These are phyloP conservation scores for Clarireedia hainanense DNA, from an alignment of 2,329 filamentous ascomycete genomes.

Conservation along the genomic window DNA sequence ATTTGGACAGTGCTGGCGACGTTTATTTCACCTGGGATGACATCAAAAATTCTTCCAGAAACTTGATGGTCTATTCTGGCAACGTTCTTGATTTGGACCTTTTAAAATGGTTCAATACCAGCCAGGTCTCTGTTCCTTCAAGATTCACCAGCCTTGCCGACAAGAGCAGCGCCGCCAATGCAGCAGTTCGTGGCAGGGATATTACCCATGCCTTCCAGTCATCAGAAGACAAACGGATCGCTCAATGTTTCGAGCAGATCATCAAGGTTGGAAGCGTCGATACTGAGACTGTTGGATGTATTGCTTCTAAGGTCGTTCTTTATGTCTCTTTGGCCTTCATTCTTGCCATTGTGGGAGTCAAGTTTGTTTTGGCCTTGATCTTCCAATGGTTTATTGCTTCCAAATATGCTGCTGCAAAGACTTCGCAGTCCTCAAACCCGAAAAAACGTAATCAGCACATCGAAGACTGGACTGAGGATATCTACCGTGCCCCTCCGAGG, in stretches of 20 bases:
- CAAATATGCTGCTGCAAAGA: conserved; percentile 77
- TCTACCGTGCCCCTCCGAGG: conserved; percentile 83
- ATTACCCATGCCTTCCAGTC: conserved; percentile 83
- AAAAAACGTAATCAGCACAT: conserved; percentile 88
- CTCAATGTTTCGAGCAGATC: conserved; percentile 83
- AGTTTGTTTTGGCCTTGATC: conserved; percentile 79
- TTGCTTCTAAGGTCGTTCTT: conserved; percentile 92
- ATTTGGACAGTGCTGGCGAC: conserved; percentile 63
- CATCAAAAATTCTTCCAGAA: conserved; percentile 78
- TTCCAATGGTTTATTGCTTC: conserved; percentile 97
- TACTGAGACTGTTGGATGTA: conserved; percentile 93
- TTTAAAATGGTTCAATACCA: conserved; percentile 80
- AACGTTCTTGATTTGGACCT: conserved; percentile 87
- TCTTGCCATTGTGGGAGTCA: conserved; percentile 74
- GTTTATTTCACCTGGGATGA: conserved; percentile 97
- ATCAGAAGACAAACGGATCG: conserved; percentile 68
- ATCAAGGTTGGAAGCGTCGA: conserved; percentile 95
- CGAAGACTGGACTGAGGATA: conserved; percentile 96
- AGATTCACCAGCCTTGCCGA: conserved; percentile 75
- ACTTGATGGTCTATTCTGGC: conserved; percentile 89
- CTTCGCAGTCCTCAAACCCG: conserved; percentile 70
- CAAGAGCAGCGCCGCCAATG: conserved; percentile 50
- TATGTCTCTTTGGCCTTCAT: conserved; percentile 92
- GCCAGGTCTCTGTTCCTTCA: conserved; percentile 66
- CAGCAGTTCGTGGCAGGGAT: conserved; percentile 70